Evolutionary conservation across 1,284 basidiomycete genomes (phyloP).

Genomic region (Sporisorium graminicola): DNA sequence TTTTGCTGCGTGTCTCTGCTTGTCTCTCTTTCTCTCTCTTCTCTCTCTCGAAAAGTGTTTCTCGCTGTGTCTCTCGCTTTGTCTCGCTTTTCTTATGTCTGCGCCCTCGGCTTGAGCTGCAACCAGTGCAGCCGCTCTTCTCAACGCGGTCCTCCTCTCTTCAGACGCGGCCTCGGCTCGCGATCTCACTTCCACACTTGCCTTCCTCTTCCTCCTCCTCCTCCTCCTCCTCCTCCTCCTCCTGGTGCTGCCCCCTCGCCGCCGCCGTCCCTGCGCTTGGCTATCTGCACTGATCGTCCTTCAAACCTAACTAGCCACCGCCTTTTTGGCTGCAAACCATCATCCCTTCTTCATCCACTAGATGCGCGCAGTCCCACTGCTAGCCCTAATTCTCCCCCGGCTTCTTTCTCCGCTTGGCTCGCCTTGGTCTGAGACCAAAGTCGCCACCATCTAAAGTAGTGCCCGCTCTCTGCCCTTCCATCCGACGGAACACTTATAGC

Average conservation of each 20-base stretch:
- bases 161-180: not conserved
- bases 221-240: not conserved
- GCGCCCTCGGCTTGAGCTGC: slow-evolving; percentile 2
- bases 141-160: not conserved
- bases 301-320: slow-evolving; percentile 6
- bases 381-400: not conserved
- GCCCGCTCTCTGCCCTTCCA: slow-evolving; percentile 6
- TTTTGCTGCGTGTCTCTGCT: too few relatives aligned
- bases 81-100: slow-evolving; percentile 1
- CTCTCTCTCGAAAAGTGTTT: not conserved
- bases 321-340: not conserved
- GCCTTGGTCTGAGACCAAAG: too few relatives aligned
- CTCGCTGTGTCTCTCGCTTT: not conserved
- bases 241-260: not conserved
- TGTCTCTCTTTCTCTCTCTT: not conserved
- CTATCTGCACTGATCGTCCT: slow-evolving; percentile 23
- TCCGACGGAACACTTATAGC: too few relatives aligned
- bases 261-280: slow-evolving; percentile 1
- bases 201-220: not conserved
- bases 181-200: not conserved
- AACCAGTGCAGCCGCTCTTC: not conserved
- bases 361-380: slow-evolving; percentile 4
- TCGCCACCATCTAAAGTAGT: too few relatives aligned
- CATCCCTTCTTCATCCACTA: not conserved
- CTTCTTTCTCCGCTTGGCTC: slow-evolving; percentile 6